These are phyloP conservation scores for Epichloe gansuensis DNA, from an alignment of 2,329 filamentous ascomycete species.

Conservation along the genomic window DNA sequence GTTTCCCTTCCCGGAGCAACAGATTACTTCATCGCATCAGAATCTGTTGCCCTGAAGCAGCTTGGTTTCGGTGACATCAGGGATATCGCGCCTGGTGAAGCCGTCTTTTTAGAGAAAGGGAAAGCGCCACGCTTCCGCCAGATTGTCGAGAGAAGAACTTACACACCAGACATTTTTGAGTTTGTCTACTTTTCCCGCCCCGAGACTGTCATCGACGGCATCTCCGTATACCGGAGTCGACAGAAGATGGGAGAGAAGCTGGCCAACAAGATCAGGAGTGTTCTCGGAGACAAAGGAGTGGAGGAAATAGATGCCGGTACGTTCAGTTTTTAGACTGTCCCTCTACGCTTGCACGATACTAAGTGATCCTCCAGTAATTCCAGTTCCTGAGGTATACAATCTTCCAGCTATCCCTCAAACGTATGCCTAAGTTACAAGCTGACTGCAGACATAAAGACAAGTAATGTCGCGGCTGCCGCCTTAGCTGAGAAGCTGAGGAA, in stretches of 20 bases:
- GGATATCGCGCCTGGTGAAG: slow-evolving; percentile 72
- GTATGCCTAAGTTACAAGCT: neutral
- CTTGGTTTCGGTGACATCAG: slow-evolving; percentile 65
- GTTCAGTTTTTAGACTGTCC: slow-evolving; percentile 1
- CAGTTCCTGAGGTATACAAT: slow-evolving; percentile 39
- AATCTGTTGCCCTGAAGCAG: slow-evolving; percentile 72
- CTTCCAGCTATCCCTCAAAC: neutral
- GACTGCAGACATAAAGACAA: slow-evolving; percentile 39
- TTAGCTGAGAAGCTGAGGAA: slow-evolving; percentile 65
- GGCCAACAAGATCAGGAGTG: slow-evolving; percentile 55
- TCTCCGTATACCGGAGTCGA: slow-evolving; percentile 71
- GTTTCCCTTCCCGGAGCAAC: slow-evolving; percentile 45
- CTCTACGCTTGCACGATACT: too few species aligned
- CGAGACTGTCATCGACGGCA: slow-evolving; percentile 74
- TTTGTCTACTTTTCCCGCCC: slow-evolving; percentile 79
- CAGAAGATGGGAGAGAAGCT: slow-evolving; percentile 79
- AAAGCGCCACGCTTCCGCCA: slow-evolving; percentile 61
- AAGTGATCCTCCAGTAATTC: slow-evolving; percentile 43
- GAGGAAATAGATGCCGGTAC: slow-evolving; percentile 57
- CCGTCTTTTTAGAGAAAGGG: slow-evolving; percentile 75
- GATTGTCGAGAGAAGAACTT: slow-evolving; percentile 52
- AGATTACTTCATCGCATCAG: slow-evolving; percentile 87
- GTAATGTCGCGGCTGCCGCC: slow-evolving; percentile 65
- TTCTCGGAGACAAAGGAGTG: slow-evolving; percentile 55
- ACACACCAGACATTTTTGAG: slow-evolving; percentile 71